Base-by-base conservation (phyloP, 2,329 filamentous ascomycete species). In the Bertia moriformis region DNA sequence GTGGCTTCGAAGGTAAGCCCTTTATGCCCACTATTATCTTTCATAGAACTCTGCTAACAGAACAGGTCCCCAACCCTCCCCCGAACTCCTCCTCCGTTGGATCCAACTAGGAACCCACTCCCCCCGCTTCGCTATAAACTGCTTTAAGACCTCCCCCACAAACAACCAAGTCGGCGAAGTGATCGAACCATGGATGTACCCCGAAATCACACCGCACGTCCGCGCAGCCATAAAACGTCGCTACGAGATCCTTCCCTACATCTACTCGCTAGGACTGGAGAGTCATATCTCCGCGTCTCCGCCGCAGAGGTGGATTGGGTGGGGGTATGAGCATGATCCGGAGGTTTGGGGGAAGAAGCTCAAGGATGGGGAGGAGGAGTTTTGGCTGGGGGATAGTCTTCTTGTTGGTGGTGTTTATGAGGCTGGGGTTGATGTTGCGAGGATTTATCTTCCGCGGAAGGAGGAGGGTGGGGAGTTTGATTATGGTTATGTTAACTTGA, bases 161-260 rank as follows among this genome's bases (percentile, higher is more conserved):
- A 74, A 84, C 54, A 83, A 77, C 48, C 63, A 64, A 0, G 65
- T 82, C 18, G 80, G 80, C 4, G 79, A 82, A 24, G 78, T 85
- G 0, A 85, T 85, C 42, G 79, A 84, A 57, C 80, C 80, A 0
- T 85, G 78, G 77, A 83, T 84, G 77, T 81, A 84, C 49, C 75
- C 78, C 0, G 69, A 77, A 24, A 74, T 76, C 19, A 75, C 76
- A 0, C 70, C 69, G 0, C 55, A 78, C 1, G 62, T 85, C 13
- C 69, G 80, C 14, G 66, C 67, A 39, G 67, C 76, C 1, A 83
- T 86, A 53, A 76, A 77, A 55, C 67, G 81, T 4, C 68, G 80
- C 20, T 85, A 86, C 49, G 77, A 78, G 44, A 61, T 85, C 40
- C 69, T 85, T 5, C 80, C 81, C 0, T 85, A 83, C 51, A 66